phyloP scores from a whole-genome alignment of 1,139 yeast species.

The Spencermartinsiella ligniputridi region DNA sequence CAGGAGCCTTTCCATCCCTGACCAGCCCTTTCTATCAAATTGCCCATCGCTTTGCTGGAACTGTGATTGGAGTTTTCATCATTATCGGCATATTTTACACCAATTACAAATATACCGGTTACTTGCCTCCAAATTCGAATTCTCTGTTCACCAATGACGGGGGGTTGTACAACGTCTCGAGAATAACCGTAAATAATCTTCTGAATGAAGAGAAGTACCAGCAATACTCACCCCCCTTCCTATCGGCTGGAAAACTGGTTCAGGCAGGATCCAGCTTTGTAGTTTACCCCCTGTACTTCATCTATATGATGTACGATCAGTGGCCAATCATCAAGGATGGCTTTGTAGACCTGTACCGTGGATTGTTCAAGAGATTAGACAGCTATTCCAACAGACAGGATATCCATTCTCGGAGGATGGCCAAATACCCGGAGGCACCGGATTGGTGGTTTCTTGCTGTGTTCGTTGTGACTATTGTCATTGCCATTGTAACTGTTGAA shows the following conservation, averaged over 20 bases:
- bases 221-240: constrained; percentile 43
- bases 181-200: constrained; percentile 39
- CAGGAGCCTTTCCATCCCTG: no score
- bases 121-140: constrained; percentile 41
- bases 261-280: constrained; percentile 27
- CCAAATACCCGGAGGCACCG: constrained; percentile 53
- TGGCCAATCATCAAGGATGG: constrained; percentile 22
- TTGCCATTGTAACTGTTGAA: constrained; percentile 37
- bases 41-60: constrained; percentile 41
- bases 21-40: constrained; percentile 48
- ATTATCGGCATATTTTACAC: constrained; percentile 43
- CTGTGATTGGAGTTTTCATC: constrained; percentile 38
- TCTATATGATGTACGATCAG: constrained; percentile 19
- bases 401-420: constrained; percentile 53
- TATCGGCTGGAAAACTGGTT: constrained; percentile 34
- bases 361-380: constrained; percentile 10
- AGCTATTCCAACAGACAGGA: constrained; percentile 35
- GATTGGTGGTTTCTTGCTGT: constrained; percentile 42
- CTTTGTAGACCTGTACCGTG: constrained; percentile 13
- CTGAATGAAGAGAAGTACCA: constrained; percentile 28
- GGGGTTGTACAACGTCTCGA: constrained; percentile 37
- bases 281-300: constrained; percentile 21
- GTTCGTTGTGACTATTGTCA: constrained; percentile 49
- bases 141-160: constrained; percentile 45
- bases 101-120: constrained; percentile 6